phyloP scores from a whole-genome alignment of 805 yeast genomes.

The Yamadazyma scolyti region DNA sequence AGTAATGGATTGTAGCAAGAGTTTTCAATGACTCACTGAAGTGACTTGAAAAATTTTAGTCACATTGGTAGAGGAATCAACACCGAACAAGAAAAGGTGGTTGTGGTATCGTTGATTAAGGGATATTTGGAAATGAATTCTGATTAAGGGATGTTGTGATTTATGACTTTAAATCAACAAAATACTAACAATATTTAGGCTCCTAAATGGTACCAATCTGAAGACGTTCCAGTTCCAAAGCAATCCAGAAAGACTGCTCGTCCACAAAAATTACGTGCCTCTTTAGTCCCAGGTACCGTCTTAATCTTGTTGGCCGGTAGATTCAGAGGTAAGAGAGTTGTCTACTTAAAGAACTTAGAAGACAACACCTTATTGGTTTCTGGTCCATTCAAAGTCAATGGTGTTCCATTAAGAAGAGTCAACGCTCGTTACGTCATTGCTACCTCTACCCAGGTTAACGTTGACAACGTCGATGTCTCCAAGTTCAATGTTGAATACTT shows the following conservation, averaged over 20 bases:
- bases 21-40: too few species aligned
- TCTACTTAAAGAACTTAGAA: constrained; percentile 92
- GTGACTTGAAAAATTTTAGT: too few species aligned
- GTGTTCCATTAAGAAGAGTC: constrained; percentile 99
- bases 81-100: too few species aligned
- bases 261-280: constrained; percentile 93
- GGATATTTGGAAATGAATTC: too few species aligned
- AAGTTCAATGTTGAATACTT: constrained; percentile 94
- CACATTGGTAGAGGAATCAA: too few species aligned
- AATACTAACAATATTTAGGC: constrained; percentile 42
- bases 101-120: too few species aligned
- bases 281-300: constrained; percentile 97
- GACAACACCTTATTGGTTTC: constrained; percentile 96
- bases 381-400: constrained; percentile 99
- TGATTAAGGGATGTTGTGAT: too few species aligned
- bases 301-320: constrained; percentile 97
- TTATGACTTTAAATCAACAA: too few species aligned
- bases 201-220: constrained; percentile 93
- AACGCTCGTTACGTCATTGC: constrained; percentile 98
- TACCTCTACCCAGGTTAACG: constrained; percentile 88
- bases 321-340: constrained; percentile 99
- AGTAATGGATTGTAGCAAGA: too few species aligned
- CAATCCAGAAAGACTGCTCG: constrained; percentile 86
- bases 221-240: constrained; percentile 84
- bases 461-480: constrained; percentile 76